These are phyloP conservation scores for Cutaneotrichosporon cyanovorans DNA, from an alignment of 1,284 basidiomycete genomes.

Conservation along the genomic window DNA sequence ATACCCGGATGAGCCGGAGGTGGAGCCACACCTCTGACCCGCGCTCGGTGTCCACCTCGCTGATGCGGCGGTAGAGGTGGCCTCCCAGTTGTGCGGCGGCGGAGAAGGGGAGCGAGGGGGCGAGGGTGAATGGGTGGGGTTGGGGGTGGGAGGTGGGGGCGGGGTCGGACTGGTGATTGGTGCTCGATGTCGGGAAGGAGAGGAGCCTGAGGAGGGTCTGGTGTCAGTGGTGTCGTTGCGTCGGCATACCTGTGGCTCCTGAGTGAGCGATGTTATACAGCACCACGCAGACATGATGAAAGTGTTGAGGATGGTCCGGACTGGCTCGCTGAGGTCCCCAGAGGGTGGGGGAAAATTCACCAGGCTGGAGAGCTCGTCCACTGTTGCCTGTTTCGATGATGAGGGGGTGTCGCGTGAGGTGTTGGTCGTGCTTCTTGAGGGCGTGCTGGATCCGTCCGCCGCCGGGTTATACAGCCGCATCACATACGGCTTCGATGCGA, in stretches of 20 bases:
- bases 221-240: background rate
- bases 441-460: no score
- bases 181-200: no score
- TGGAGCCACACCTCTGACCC: constrained; percentile 6
- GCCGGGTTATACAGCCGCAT: constrained; percentile 20
- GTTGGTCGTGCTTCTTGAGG: background rate
- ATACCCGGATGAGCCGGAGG: constrained; percentile 5
- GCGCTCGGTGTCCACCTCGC: background rate
- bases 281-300: constrained; percentile 24
- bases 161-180: background rate
- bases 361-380: background rate
- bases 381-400: no score
- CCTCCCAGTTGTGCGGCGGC: constrained; percentile 2
- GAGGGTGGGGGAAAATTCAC: constrained; percentile 2
- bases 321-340: constrained; percentile 8
- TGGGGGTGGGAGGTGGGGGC: constrained; percentile 4
- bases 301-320: constrained; percentile 14
- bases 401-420: no score
- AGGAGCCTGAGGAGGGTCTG: constrained; percentile 2
- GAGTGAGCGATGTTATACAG: constrained; percentile 12
- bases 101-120: constrained; percentile 4
- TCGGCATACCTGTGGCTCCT: constrained; percentile 10
- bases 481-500: constrained; percentile 14
- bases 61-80: constrained; percentile 7
- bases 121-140: constrained; percentile 4